A percentile compares a stretch with the other conserved stretches of the same genome.
phyloP scores from a whole-genome alignment of 2,329 filamentous ascomycete genomes.

The Beauveria rudraprayagi region DNA sequence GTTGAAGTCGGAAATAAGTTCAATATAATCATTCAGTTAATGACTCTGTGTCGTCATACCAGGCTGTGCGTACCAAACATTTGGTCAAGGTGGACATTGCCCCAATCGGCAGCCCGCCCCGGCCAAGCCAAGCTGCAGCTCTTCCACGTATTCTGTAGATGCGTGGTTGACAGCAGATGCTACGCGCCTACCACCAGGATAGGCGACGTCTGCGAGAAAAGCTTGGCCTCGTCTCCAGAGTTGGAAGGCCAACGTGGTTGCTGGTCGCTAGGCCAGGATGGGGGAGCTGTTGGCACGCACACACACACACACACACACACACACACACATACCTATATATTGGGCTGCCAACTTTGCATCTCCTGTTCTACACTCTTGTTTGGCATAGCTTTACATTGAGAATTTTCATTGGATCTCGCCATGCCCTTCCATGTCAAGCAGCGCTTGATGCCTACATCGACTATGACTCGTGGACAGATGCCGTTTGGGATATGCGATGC shows the following conservation, averaged over 20 bases:
- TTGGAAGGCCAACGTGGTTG: neutral
- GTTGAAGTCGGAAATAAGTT: too few species aligned
- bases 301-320: neutral
- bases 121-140: neutral
- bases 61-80: too few species aligned
- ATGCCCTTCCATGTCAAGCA: neutral
- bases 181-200: neutral
- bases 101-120: neutral
- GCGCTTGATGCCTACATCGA: neutral
- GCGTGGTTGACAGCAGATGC: neutral
- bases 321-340: neutral
- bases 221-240: neutral
- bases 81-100: neutral
- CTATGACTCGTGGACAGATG: neutral
- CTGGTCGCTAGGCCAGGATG: neutral
- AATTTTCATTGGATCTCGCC: too few species aligned
- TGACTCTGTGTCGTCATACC: too few species aligned
- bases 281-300: neutral
- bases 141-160: neutral
- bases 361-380: too few species aligned
- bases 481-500: neutral
- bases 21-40: too few species aligned
- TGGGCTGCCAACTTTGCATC: too few species aligned
- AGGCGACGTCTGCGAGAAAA: neutral
- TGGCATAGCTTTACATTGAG: too few species aligned